Evolutionary conservation across 2,329 filamentous ascomycete genomes (phyloP).

Genomic region (Fonsecaea erecta): DNA sequence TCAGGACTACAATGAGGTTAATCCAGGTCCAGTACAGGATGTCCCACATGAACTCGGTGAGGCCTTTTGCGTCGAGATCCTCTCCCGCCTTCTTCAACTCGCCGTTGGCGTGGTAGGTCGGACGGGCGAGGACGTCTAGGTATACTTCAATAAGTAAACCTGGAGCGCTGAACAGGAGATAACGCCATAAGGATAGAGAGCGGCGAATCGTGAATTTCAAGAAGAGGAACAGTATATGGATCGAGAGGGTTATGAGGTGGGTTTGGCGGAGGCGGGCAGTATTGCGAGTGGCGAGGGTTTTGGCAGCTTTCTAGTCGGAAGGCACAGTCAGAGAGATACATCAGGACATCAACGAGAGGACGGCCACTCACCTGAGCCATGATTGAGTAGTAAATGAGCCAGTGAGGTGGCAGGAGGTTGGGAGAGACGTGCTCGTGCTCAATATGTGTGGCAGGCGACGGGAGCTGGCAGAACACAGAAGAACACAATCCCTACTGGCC

Average conservation of each 20-base stretch:
- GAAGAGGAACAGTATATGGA: constrained; percentile 77
- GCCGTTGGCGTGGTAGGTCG: constrained; percentile 68
- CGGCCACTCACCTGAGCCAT: not conserved
- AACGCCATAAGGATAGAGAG: constrained; percentile 66
- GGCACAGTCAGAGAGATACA: not conserved
- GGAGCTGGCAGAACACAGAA: not conserved
- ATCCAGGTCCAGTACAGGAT: constrained; percentile 93
- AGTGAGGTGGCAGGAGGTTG: not conserved
- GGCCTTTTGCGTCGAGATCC: constrained; percentile 80
- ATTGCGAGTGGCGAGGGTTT: constrained; percentile 77
- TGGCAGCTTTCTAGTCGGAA: constrained; percentile 52
- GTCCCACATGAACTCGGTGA: constrained; percentile 99
- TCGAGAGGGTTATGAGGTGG: constrained; percentile 72
- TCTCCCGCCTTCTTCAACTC: constrained; percentile 79
- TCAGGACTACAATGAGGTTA: constrained; percentile 69
- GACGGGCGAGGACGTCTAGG: constrained; percentile 82
- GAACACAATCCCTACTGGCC: not conserved
- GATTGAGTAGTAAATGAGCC: not conserved
- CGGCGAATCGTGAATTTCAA: constrained; percentile 69
- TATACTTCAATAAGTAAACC: constrained; percentile 80
- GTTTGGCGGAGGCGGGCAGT: constrained; percentile 76
- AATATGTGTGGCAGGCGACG: not conserved
- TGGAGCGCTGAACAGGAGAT: constrained; percentile 73
- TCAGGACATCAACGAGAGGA: not conserved
- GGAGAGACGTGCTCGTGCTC: not conserved